Conservation (phyloP, 192 early-diverging fungal species). For the Coemansia guatemalensis region DNA sequence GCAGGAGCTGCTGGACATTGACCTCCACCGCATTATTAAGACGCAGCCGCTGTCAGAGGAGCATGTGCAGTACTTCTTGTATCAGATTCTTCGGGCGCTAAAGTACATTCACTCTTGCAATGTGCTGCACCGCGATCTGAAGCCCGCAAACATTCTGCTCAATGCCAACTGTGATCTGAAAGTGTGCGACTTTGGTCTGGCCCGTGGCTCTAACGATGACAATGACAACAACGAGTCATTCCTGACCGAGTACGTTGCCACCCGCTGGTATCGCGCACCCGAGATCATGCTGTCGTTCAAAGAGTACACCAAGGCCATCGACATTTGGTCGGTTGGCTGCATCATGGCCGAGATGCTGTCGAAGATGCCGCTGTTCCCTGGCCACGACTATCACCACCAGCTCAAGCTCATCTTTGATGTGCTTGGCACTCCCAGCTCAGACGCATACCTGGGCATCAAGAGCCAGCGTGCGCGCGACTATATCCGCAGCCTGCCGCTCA, state of each 20-base stretch:
- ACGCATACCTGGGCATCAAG: slow-evolving; percentile 78
- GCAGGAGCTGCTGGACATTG: slow-evolving; percentile 85
- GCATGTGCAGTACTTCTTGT: slow-evolving; percentile 89
- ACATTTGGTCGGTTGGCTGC: slow-evolving; percentile 91
- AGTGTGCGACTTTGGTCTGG: slow-evolving; percentile 99
- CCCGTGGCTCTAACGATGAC: slow-evolving; percentile 83
- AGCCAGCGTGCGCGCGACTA: slow-evolving; percentile 85
- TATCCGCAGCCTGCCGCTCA: slow-evolving; percentile 85
- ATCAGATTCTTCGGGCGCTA: slow-evolving; percentile 84
- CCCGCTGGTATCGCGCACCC: slow-evolving; percentile 92
- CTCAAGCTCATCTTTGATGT: slow-evolving; percentile 93
- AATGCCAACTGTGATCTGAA: slow-evolving; percentile 98
- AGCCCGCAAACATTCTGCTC: slow-evolving; percentile 95
- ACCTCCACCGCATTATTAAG: slow-evolving; percentile 87
- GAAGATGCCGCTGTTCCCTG: slow-evolving; percentile 79
- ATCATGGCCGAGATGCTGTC: slow-evolving; percentile 84
- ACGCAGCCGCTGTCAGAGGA: slow-evolving; percentile 81
- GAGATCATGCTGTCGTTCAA: slow-evolving; percentile 98
- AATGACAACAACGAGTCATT: slow-evolving; percentile 80
- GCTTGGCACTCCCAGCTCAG: slow-evolving; percentile 95
- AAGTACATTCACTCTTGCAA: slow-evolving; percentile 95
- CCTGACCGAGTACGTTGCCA: slow-evolving; percentile 96
- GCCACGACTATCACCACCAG: slow-evolving; percentile 94
- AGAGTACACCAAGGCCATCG: slow-evolving; percentile 98
- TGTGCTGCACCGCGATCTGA: slow-evolving; percentile 94